Base-by-base conservation (phyloP, 192 early-diverging fungal species). In the Backusella mclennaniae region DNA sequence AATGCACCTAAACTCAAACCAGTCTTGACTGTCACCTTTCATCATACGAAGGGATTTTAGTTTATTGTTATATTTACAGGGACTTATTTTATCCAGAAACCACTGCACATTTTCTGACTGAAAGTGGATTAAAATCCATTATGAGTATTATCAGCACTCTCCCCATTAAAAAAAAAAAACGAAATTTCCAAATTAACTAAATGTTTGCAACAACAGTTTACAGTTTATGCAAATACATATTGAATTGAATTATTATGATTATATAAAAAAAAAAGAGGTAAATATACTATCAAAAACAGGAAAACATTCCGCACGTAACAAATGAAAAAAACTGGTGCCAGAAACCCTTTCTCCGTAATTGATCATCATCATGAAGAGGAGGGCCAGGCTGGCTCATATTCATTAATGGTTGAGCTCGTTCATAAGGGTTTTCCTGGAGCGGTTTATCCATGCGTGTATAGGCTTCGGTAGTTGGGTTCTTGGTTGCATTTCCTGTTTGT, bases 281-380 rank as follows among this genome's bases (percentile, higher is more conserved):
- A 44, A 17, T 44, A 44, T 23, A 59, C 53, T 59, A 59, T 74
- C 38, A 74, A 41, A 74, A 74, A 12, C 73, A 74, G 23, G 56
- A 74, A 11, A 33, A 35, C 35, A 74, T 59, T 12, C 73, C 73
- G 21, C 56, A 74, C 3, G 73, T 74, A 63, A 74, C 73, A 56
- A 74, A 38, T 15, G 73, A 39, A 19, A 74, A 38, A 15, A 74
- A 66, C 12, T 52, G 35, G 8, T 74, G 52, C 73, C 73, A 74
- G 21, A 74, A 63, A 39, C 73, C 73, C 56, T 74, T 52, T 66
- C 59, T 74, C 73, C 73, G 49, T 74, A 33, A 53, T 11, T 33
- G 35, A 38, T 74, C 73, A 7, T 69, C 67, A 23, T 69, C 19
- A 23, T 69, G 35, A 69, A 38, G 67, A 11, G 31, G 33, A 21